A percentile compares a stretch with the other conserved stretches of the same genome.
Conservation (phyloP, 768 basidiomycete species). For the Tubosaeta brunneosetosa region DNA sequence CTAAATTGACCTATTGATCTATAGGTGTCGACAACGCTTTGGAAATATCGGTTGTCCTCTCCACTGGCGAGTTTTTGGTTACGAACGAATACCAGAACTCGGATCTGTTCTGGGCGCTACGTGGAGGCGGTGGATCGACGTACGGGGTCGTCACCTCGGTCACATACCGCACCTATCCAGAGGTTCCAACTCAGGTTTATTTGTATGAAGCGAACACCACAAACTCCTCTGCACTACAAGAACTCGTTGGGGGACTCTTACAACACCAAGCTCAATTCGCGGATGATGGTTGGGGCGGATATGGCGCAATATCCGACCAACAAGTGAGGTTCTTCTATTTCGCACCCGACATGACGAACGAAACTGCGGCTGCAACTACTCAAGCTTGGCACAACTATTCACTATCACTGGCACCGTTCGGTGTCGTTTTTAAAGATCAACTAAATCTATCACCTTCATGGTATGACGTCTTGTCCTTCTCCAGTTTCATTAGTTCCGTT, state of each 20-base stretch:
- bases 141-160: too few relatives aligned
- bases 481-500: too few relatives aligned
- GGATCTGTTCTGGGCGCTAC: slow-evolving; percentile 53
- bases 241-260: slow-evolving; percentile 33
- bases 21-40: slow-evolving; percentile 47
- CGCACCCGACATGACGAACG: slow-evolving; percentile 34
- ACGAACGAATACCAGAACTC: slow-evolving; percentile 38
- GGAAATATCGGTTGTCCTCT: slow-evolving; percentile 42
- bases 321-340: slow-evolving; percentile 19
- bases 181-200: slow-evolving; percentile 27
- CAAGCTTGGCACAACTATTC: slow-evolving; percentile 31
- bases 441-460: background rate
- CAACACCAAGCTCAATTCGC: slow-evolving; percentile 35
- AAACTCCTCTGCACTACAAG: slow-evolving; percentile 23
- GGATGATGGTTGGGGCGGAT: slow-evolving; percentile 44
- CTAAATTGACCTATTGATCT: background rate
- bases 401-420: slow-evolving; percentile 3
- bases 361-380: slow-evolving; percentile 5
- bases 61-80: slow-evolving; percentile 37
- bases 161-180: too few relatives aligned
- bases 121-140: slow-evolving; percentile 26
- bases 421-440: background rate
- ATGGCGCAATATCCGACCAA: slow-evolving; percentile 10
- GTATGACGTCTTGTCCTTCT: background rate
- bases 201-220: slow-evolving; percentile 31